These are phyloP conservation scores for Danielia reshetovae DNA, from an alignment of 805 yeast genomes.

Conservation along the genomic window DNA sequence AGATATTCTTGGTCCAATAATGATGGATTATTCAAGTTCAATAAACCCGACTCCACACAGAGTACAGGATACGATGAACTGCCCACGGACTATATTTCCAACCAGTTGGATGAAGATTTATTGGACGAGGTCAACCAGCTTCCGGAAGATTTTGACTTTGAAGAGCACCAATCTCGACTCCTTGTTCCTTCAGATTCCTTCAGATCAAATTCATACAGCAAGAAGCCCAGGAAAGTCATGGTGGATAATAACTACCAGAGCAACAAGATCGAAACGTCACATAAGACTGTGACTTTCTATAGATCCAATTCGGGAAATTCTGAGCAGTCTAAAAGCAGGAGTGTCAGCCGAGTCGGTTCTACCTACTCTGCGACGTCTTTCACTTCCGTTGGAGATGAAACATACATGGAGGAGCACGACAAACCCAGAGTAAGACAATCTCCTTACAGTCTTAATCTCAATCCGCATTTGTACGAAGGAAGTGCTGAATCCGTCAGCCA, in stretches of 20 bases:
- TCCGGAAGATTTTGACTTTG: constrained; percentile 39
- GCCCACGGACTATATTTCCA: neutral
- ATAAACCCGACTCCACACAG: constrained; percentile 1
- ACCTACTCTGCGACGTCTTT: constrained; percentile 26
- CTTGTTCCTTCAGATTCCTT: constrained; percentile 13
- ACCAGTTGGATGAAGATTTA: constrained; percentile 24
- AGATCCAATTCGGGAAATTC: constrained; percentile 17
- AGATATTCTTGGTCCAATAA: constrained; percentile 29
- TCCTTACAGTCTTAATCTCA: neutral
- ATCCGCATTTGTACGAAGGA: constrained; percentile 2
- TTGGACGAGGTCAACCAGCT: constrained; percentile 34
- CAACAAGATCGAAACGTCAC: constrained; percentile 34
- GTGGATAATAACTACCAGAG: constrained; percentile 20
- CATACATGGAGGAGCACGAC: constrained; percentile 11
- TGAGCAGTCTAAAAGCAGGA: constrained; percentile 14
- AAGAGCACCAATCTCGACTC: constrained; percentile 18
- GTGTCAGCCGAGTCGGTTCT: constrained; percentile 29
- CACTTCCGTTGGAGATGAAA: constrained; percentile 19
- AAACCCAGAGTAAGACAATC: neutral
- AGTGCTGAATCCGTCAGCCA: constrained; percentile 12
- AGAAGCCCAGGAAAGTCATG: constrained; percentile 29
- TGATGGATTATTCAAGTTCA: constrained; percentile 21
- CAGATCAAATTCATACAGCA: constrained; percentile 38
- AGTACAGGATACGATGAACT: constrained; percentile 2
- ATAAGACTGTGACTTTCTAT: constrained; percentile 42